These are phyloP conservation scores for Fabrea salina DNA, from an alignment of 169 alveolate genomes.

Conservation along the genomic window DNA sequence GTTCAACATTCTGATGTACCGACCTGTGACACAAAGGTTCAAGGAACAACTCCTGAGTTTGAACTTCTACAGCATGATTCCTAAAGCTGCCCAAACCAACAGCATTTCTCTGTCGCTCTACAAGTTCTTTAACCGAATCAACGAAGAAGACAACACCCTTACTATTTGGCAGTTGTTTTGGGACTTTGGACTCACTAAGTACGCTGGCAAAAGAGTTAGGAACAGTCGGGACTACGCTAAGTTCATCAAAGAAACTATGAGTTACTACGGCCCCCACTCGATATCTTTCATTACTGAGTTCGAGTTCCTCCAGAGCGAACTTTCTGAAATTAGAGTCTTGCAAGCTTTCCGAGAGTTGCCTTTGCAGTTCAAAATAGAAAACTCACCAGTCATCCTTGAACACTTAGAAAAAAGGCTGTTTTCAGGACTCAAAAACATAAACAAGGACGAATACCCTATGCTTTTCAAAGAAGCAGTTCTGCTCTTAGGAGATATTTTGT, in stretches of 20 bases:
- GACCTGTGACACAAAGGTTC: background rate
- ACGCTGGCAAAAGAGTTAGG: background rate
- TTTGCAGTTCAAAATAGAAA: background rate
- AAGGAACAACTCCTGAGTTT: background rate
- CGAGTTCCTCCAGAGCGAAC: background rate
- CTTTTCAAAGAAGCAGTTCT: background rate
- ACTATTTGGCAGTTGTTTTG: slow-evolving; percentile 1
- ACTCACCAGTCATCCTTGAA: background rate
- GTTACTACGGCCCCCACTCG: slow-evolving; percentile 20
- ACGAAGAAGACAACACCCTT: slow-evolving; percentile 13
- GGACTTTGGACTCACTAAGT: background rate
- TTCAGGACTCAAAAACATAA: background rate
- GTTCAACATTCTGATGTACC: background rate
- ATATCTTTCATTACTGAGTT: background rate
- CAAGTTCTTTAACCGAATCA: background rate
- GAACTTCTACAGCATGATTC: background rate
- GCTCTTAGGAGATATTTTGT: slow-evolving; percentile 4
- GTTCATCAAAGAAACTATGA: background rate
- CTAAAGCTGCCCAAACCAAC: background rate
- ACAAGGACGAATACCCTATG: background rate
- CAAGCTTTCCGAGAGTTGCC: slow-evolving; percentile 5
- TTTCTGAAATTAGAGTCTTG: background rate
- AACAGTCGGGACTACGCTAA: background rate
- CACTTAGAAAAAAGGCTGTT: background rate
- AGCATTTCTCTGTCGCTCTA: background rate